A percentile compares a stretch with the other conserved stretches of the same genome.
Conservation (phyloP, 768 basidiomycete genomes). For the Suillus cothurnatus region DNA sequence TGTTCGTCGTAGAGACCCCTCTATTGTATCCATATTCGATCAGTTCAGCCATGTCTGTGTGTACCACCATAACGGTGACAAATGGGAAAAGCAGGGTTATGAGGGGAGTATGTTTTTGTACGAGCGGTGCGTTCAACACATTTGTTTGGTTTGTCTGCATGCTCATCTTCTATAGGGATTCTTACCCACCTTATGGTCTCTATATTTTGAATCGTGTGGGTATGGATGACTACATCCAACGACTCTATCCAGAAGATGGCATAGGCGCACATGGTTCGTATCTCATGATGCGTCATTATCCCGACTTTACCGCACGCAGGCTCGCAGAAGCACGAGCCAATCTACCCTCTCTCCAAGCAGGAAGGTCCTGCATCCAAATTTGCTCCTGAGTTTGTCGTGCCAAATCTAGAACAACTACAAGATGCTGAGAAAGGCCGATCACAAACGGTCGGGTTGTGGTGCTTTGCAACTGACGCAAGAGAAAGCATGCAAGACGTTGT, state of each 20-base stretch:
- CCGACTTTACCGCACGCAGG: conserved; percentile 60
- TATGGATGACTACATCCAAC: conserved; percentile 74
- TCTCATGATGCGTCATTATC: conserved; percentile 74
- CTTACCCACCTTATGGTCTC: conserved; percentile 83
- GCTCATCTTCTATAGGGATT: conserved; percentile 47
- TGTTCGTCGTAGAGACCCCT: conserved; percentile 74
- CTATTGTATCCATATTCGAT: conserved; percentile 80
- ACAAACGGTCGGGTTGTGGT: conserved; percentile 74
- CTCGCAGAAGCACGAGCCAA: conserved; percentile 39
- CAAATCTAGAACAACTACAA: conserved; percentile 44
- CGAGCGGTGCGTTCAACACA: conserved; percentile 60
- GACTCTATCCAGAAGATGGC: conserved; percentile 78
- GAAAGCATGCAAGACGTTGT: conserved; percentile 76
- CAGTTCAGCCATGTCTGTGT: conserved; percentile 88
- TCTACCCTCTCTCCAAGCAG: conserved; percentile 21
- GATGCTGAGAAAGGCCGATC: conserved; percentile 56
- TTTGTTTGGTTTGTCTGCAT: background rate
- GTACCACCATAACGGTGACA: conserved; percentile 71
- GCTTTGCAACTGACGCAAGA: conserved; percentile 65
- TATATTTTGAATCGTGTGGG: conserved; percentile 85
- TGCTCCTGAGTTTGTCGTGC: conserved; percentile 47
- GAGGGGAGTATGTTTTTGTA: conserved; percentile 92
- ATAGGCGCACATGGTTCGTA: conserved; percentile 61
- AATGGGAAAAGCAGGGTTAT: conserved; percentile 82
- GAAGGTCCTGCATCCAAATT: conserved; percentile 47